These are phyloP conservation scores for Glutinoglossum americanum DNA, from an alignment of 495 filamentous ascomycete genomes.

Conservation along the genomic window DNA sequence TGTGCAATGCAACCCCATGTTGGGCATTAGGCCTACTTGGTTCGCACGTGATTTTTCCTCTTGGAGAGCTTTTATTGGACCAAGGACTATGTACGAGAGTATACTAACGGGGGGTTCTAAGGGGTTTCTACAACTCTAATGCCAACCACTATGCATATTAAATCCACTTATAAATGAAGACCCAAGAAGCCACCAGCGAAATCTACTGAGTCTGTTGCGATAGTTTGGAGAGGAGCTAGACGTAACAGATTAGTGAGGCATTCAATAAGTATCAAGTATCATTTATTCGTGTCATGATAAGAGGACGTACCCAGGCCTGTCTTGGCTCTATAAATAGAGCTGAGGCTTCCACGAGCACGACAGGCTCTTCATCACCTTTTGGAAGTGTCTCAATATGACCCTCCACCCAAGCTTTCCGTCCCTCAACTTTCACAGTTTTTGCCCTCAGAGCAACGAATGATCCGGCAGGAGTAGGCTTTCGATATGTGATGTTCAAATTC, in stretches of 20 bases:
- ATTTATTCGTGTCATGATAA: background rate
- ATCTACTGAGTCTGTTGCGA: background rate
- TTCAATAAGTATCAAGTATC: too few species aligned
- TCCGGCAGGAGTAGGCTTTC: constrained; percentile 53
- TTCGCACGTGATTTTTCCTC: background rate
- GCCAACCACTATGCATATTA: background rate
- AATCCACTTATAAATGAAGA: too few species aligned
- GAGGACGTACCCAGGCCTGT: constrained; percentile 39
- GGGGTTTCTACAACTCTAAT: background rate
- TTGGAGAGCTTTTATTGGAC: too few species aligned
- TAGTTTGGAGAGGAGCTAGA: background rate
- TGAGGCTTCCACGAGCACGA: constrained; percentile 54
- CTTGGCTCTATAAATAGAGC: constrained; percentile 82
- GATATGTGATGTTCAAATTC: constrained; percentile 77
- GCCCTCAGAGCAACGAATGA: constrained; percentile 60
- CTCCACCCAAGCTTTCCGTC: constrained; percentile 90
- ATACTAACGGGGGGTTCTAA: background rate
- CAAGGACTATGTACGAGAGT: too few species aligned
- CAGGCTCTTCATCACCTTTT: constrained; percentile 34
- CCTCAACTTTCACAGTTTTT: constrained; percentile 70
- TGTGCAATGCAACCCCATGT: background rate
- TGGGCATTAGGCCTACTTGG: too few species aligned
- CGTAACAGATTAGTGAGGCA: background rate
- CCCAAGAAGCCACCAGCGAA: background rate
- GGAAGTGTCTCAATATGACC: constrained; percentile 72